Percentiles rank a stretch among this genome's conserved stretches.
Evolutionary conservation across 495 filamentous ascomycete genomes (phyloP).

Genomic region (Haplographium delicatum): DNA sequence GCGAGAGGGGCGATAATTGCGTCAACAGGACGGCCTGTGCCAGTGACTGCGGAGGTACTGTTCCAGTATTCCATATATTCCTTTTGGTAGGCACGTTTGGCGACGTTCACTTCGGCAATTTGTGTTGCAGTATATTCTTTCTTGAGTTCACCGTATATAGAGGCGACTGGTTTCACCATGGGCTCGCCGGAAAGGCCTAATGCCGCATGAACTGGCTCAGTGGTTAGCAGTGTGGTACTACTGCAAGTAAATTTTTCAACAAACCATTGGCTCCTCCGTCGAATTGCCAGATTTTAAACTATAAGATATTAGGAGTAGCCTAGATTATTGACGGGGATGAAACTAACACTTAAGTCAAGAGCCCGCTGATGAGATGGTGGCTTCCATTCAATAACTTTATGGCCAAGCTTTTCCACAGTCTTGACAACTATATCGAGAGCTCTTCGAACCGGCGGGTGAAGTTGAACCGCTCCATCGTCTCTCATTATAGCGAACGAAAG

Average conservation of each 20-base stretch:
- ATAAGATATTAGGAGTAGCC: background rate
- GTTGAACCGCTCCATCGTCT: slow-evolving; percentile 50
- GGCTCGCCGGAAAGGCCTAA: slow-evolving; percentile 54
- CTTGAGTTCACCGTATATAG: slow-evolving; percentile 27
- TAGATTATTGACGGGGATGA: background rate
- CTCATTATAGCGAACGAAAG: slow-evolving; percentile 49
- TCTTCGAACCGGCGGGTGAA: slow-evolving; percentile 45
- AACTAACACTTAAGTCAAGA: slow-evolving; percentile 14
- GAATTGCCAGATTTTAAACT: slow-evolving; percentile 40
- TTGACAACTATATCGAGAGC: slow-evolving; percentile 46
- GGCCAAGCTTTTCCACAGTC: slow-evolving; percentile 46
- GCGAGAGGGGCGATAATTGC: slow-evolving; percentile 37
- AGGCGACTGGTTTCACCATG: slow-evolving; percentile 35
- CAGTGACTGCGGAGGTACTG: slow-evolving; percentile 45
- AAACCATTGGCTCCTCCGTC: slow-evolving; percentile 37
- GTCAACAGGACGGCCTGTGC: slow-evolving; percentile 54
- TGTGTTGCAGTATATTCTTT: slow-evolving; percentile 38
- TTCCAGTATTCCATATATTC: slow-evolving; percentile 65
- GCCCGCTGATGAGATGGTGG: slow-evolving; percentile 18
- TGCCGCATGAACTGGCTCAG: slow-evolving; percentile 36
- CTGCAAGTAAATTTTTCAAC: background rate
- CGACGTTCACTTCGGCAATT: slow-evolving; percentile 50
- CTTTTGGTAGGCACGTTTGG: slow-evolving; percentile 55
- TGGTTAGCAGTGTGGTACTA: background rate
- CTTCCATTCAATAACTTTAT: slow-evolving; percentile 34